Evolutionary conservation across 2,329 filamentous ascomycete species (phyloP).

Genomic region (Botrytis aclada): DNA sequence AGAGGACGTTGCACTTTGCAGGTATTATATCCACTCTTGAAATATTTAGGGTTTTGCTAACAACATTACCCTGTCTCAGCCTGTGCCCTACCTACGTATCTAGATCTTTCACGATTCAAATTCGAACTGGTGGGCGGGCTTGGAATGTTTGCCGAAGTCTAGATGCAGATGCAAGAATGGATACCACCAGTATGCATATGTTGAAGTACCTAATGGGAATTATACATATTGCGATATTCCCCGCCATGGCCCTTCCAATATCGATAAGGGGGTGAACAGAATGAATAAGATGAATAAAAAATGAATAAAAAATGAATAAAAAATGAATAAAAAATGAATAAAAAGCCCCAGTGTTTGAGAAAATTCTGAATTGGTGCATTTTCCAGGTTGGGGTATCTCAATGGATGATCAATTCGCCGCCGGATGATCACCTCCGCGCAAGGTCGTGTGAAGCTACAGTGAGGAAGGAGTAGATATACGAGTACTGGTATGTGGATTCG

Average conservation of each 20-base stretch:
- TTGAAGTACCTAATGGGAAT: background rate
- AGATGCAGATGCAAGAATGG: background rate
- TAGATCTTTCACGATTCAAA: background rate
- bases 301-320: too few relatives aligned
- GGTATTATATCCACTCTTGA: background rate
- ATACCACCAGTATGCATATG: background rate
- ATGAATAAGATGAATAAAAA: background rate
- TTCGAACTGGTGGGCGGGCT: background rate
- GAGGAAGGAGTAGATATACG: background rate
- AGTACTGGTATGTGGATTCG: background rate
- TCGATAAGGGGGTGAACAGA: background rate
- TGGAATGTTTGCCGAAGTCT: background rate
- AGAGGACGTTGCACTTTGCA: background rate
- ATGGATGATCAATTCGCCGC: background rate
- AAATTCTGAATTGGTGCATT: background rate
- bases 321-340: background rate
- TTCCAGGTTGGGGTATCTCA: background rate
- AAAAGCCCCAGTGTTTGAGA: background rate
- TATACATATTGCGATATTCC: background rate
- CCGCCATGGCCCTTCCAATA: background rate
- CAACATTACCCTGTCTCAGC: background rate
- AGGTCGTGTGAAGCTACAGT: background rate
- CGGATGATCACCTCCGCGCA: background rate
- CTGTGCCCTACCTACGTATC: background rate
- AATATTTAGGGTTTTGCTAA: background rate